These are phyloP conservation scores for Rhizopus delemar DNA, from an alignment of 371 early-diverging fungal species.

Conservation along the genomic window DNA sequence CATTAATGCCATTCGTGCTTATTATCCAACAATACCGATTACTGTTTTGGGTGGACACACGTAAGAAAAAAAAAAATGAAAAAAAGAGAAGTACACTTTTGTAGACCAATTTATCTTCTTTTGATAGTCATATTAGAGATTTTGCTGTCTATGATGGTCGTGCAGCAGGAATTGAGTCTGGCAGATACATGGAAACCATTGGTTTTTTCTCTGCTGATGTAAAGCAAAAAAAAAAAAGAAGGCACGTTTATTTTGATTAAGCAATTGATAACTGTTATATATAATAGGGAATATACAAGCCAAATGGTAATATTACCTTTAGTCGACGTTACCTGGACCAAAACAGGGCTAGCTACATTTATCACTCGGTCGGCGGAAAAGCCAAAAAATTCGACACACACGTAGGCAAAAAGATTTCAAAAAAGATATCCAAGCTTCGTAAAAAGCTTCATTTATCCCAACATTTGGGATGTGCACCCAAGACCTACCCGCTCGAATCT, in stretches of 20 bases:
- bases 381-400: conserved; percentile 41
- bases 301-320: conserved; percentile 46
- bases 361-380: conserved; percentile 37
- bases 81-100: too few species aligned
- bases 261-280: background rate
- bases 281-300: conserved; percentile 21
- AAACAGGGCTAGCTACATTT: conserved; percentile 59
- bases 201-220: conserved; percentile 58
- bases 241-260: too few species aligned
- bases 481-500: conserved; percentile 50
- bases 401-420: conserved; percentile 46
- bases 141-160: conserved; percentile 52
- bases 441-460: conserved; percentile 34
- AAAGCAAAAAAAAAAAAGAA: conserved; percentile 1
- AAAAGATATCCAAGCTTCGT: conserved; percentile 44
- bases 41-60: conserved; percentile 61
- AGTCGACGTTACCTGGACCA: conserved; percentile 62
- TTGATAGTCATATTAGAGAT: conserved; percentile 56
- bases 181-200: conserved; percentile 64
- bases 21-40: conserved; percentile 56
- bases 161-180: conserved; percentile 58
- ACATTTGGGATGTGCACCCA: conserved; percentile 53
- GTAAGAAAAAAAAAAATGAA: conserved; percentile 13
- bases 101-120: too few species aligned
- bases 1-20: conserved; percentile 53